Evolutionary conservation across 2,329 filamentous ascomycete species (phyloP).

Genomic region (Hysterium pulicare): DNA sequence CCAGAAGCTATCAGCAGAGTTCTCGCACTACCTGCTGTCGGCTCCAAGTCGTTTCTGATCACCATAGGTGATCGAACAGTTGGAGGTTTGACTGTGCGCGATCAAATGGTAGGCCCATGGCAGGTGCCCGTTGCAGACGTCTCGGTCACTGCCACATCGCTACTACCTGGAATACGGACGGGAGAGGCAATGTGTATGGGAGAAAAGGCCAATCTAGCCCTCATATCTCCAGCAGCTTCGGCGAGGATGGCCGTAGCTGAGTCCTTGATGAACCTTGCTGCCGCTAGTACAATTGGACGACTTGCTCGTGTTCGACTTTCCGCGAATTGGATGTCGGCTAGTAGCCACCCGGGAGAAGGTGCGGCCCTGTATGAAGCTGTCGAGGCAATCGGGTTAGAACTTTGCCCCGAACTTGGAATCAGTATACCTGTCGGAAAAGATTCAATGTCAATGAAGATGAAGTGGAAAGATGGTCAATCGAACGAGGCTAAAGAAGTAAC

Average conservation of each 20-base stretch:
- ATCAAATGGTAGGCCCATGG: conserved; percentile 97
- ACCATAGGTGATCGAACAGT: conserved; percentile 93
- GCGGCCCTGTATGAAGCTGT: conserved; percentile 92
- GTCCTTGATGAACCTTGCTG: conserved; percentile 87
- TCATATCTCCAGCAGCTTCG: conserved; percentile 86
- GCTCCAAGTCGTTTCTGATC: conserved; percentile 96
- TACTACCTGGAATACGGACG: conserved; percentile 67
- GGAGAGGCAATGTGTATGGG: conserved; percentile 99
- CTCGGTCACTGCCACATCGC: conserved; percentile 82
- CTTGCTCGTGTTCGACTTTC: conserved; percentile 81
- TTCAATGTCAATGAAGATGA: conserved; percentile 98
- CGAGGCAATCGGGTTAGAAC: conserved; percentile 84
- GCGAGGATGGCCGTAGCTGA: conserved; percentile 96
- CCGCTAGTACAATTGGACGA: conserved; percentile 69
- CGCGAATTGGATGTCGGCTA: conserved; percentile 99
- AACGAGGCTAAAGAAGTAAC: conserved; percentile 79
- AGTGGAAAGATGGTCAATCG: conserved; percentile 72
- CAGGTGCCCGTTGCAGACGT: conserved; percentile 92
- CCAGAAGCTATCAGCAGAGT: conserved; percentile 75
- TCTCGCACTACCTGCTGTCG: conserved; percentile 80
- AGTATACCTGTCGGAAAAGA: conserved; percentile 97
- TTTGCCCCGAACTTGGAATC: conserved; percentile 86
- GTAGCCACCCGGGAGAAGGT: conserved; percentile 86
- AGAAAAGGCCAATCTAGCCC: conserved; percentile 81
- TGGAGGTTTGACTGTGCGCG: conserved; percentile 80